These are phyloP conservation scores for Fusarium graminum DNA, from an alignment of 2,329 filamentous ascomycete genomes.

Conservation along the genomic window DNA sequence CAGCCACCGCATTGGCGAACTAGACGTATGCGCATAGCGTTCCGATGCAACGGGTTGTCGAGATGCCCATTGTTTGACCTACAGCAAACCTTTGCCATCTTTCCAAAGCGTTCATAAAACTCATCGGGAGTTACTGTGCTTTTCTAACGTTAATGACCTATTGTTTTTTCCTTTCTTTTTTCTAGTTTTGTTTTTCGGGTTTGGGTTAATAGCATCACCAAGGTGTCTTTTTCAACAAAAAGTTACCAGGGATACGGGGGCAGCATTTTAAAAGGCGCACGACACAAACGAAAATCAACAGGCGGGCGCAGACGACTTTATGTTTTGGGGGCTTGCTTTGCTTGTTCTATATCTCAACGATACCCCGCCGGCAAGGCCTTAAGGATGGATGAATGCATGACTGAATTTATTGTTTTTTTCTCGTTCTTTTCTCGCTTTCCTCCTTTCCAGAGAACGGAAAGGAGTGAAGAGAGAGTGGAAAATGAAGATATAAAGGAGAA, in stretches of 20 bases:
- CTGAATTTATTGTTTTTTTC: conserved; percentile 34
- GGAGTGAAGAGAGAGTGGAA: conserved; percentile 15
- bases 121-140: conserved; percentile 35
- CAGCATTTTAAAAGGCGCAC: conserved; percentile 47
- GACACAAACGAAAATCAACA: conserved; percentile 43
- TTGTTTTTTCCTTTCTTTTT: conserved; percentile 19
- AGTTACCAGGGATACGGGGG: conserved; percentile 53
- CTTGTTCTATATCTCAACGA: conserved; percentile 58
- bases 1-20: conserved; percentile 30
- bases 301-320: conserved; percentile 50
- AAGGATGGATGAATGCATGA: conserved; percentile 50
- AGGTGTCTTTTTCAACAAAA: conserved; percentile 60
- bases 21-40: conserved; percentile 20
- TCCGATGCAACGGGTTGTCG: conserved; percentile 1
- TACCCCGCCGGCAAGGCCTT: conserved; percentile 54
- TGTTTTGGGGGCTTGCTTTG: conserved; percentile 52
- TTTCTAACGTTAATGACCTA: conserved; percentile 33
- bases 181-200: conserved; percentile 23
- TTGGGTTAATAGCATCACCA: conserved; percentile 48
- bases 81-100: conserved; percentile 10
- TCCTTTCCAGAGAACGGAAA: conserved; percentile 12
- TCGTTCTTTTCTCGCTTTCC: conserved; percentile 8
- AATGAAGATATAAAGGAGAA: conserved; percentile 2
- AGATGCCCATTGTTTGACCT: conserved; percentile 21
- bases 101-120: conserved; percentile 31